A percentile compares a stretch with the other conserved stretches of the same genome.
These are phyloP conservation scores for Pleurotus tuber-regium DNA, from an alignment of 768 basidiomycete species.

Conservation along the genomic window DNA sequence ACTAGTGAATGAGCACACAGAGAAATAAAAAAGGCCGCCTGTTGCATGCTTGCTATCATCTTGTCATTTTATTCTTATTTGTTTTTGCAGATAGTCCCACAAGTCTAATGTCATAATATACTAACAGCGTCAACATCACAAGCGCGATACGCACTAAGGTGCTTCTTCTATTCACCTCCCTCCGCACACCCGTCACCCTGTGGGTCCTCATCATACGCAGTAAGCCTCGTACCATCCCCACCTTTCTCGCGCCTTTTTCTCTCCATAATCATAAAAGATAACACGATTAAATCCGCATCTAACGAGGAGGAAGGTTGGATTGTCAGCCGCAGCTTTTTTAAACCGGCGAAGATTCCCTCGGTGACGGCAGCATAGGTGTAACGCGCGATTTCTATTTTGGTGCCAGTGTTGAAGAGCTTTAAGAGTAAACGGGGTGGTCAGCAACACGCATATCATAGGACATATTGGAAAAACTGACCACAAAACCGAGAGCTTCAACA, in stretches of 20 bases:
- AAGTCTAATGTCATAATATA: no score
- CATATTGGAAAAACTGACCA: slow-evolving; percentile 28
- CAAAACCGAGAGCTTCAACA: slow-evolving; percentile 34
- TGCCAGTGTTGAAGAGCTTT: slow-evolving; percentile 37
- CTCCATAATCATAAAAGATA: slow-evolving; percentile 57
- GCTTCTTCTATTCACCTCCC: slow-evolving; percentile 18
- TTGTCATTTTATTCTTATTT: no score
- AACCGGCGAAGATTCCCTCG: slow-evolving; percentile 47
- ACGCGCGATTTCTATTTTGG: slow-evolving; percentile 40
- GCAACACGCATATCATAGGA: no score
- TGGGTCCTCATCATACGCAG: slow-evolving; percentile 34
- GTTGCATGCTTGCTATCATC: no score
- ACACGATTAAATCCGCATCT: slow-evolving; percentile 50
- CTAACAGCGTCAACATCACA: no score
- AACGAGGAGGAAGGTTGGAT: slow-evolving; percentile 41
- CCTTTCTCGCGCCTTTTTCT: slow-evolving; percentile 45
- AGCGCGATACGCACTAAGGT: background rate
- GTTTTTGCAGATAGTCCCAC: no score
- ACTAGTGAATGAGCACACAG: no score
- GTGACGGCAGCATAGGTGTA: slow-evolving; percentile 30
- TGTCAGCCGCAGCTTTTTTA: slow-evolving; percentile 43
- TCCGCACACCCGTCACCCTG: slow-evolving; percentile 35
- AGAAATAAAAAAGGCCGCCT: no score
- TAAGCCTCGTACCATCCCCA: slow-evolving; percentile 26
- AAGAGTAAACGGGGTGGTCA: no score